Evolutionary conservation across 2,329 filamentous ascomycete species (phyloP), one percentile per base, ranked within the genome.

Genomic region (Verruconis gallopava): DNA sequence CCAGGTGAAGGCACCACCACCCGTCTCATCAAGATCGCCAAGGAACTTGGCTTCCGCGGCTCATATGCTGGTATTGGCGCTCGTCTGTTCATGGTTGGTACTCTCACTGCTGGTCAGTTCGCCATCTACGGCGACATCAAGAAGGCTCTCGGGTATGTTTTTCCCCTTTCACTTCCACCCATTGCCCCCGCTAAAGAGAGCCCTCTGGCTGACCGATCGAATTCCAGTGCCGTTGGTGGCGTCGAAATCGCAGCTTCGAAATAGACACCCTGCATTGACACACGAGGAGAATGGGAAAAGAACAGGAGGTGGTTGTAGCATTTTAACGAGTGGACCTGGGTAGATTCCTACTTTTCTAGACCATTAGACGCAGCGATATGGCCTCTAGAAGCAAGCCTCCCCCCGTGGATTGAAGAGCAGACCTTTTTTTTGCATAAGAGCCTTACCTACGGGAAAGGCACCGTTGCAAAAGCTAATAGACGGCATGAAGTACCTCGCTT

Each of bases 1-100:
- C 84, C 85, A 51, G 85, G 85, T 72, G 83, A 93, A 72, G 77
- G 85, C 58, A 91, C 82, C 56, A 75, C 75, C 60, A 73, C 70
- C 63, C 80, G 85, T 65, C 68, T 93, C 58, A 71, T 89, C 72
- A 91, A 91, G 79, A 93, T 93, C 58, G 83, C 68, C 53, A 81
- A 79, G 68, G 84, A 93, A 68, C 81, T 93, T 55, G 85, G 85
- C 59, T 48, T 93, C 62, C 72, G 71, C 54, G 85, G 85, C 53
- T 81, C 75, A 44, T 93, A 79, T 71, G 68, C 72, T 56, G 85
- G 85, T 76, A 81, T 93, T 53, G 81, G 81, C 64, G 81, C 85
- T 56, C 79, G 79, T 73, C 65, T 82, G 41, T 78, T 81, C 69
- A 79, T 81, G 75, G 68, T 47, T 15, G 44, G 44, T 33, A 45